phyloP scores from a whole-genome alignment of 2,329 filamentous ascomycete genomes.

The Emmonsiellopsis sp. region DNA sequence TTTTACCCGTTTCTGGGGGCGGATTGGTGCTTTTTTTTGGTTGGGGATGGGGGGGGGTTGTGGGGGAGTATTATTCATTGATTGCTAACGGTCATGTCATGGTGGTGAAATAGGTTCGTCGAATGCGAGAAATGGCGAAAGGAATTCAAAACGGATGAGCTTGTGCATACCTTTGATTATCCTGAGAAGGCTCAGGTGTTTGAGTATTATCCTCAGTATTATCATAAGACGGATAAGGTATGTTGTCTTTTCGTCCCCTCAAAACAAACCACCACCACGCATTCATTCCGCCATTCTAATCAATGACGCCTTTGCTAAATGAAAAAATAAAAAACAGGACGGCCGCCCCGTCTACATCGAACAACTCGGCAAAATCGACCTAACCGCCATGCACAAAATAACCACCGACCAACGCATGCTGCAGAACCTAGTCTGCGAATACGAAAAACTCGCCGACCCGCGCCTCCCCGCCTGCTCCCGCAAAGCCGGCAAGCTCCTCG shows the following conservation, averaged over 20 bases:
- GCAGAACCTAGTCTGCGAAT: constrained; percentile 91
- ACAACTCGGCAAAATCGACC: constrained; percentile 85
- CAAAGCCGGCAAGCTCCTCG: constrained; percentile 78
- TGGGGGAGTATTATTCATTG: not conserved
- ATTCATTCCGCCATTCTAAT: too few relatives aligned
- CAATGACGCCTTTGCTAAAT: not conserved
- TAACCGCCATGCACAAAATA: constrained; percentile 84
- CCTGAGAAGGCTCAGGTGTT: constrained; percentile 74
- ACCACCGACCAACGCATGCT: constrained; percentile 90
- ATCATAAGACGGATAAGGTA: constrained; percentile 68
- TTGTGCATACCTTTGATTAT: constrained; percentile 76
- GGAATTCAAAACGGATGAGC: constrained; percentile 73
- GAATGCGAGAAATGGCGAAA: constrained; percentile 87
- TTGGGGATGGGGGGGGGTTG: not conserved
- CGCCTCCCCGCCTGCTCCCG: constrained; percentile 91
- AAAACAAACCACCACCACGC: too few relatives aligned
- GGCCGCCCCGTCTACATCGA: constrained; percentile 97
- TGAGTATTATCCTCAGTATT: constrained; percentile 95
- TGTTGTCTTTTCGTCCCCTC: constrained; percentile 7
- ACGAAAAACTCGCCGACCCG: constrained; percentile 90
- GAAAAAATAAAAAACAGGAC: constrained; percentile 49
- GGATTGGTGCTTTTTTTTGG: not conserved
- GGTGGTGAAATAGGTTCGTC: constrained; percentile 58
- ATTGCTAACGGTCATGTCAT: not conserved
- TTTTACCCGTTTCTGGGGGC: not conserved